Conservation (phyloP, 768 basidiomycete genomes). For the Pisolithus orientalis region DNA sequence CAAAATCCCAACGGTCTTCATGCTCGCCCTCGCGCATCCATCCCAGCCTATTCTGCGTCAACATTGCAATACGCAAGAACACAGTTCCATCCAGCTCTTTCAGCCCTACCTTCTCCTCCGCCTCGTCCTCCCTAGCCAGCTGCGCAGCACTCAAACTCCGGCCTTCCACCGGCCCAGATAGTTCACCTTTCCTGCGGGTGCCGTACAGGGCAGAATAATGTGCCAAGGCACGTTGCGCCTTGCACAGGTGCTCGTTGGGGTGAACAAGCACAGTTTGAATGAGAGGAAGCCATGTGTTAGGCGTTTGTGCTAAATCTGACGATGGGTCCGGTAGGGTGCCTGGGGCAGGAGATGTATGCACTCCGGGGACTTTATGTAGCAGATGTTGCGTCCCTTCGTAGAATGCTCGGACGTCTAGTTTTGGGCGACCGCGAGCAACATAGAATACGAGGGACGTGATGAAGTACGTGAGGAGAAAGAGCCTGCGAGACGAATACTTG, state of each 20-base stretch:
- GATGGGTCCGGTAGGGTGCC: constrained; percentile 3
- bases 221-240: constrained; percentile 18
- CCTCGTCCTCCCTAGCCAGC: constrained; percentile 5
- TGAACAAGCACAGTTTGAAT: constrained; percentile 28
- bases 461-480: constrained; percentile 27
- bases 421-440: constrained; percentile 29
- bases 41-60: constrained; percentile 24
- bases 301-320: constrained; percentile 15
- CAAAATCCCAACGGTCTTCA: constrained; percentile 23
- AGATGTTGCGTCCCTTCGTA: constrained; percentile 20
- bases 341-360: constrained; percentile 2
- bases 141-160: neutral
- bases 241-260: constrained; percentile 24
- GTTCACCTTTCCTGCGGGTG: constrained; percentile 3
- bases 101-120: constrained; percentile 7
- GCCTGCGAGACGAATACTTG: constrained; percentile 18
- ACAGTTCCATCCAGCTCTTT: constrained; percentile 21
- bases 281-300: constrained; percentile 31
- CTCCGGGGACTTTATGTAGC: constrained; percentile 9
- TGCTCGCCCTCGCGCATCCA: constrained; percentile 32
- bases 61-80: constrained; percentile 20
- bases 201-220: constrained; percentile 20
- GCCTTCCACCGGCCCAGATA: constrained; percentile 6
- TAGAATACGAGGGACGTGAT: constrained; percentile 23
- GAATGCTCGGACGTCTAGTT: constrained; percentile 25